Percentiles rank a stretch among this genome's conserved stretches.
These are phyloP conservation scores for Spizellomyces punctatus DNA, from an alignment of 192 early-diverging fungal genomes.

Conservation along the genomic window DNA sequence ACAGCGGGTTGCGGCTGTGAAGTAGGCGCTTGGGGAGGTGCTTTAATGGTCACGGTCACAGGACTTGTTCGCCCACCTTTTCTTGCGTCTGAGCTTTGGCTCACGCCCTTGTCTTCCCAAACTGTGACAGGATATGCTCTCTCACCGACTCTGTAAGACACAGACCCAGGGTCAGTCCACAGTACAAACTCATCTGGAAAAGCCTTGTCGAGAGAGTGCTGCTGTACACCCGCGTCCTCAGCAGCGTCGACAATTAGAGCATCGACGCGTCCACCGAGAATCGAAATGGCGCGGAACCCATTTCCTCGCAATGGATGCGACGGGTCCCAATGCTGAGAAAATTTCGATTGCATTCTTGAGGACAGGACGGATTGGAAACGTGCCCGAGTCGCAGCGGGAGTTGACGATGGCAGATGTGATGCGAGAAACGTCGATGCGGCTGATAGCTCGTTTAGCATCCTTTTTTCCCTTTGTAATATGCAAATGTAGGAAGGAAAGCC, in stretches of 20 bases:
- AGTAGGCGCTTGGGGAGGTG: background rate
- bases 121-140: slow-evolving; percentile 22
- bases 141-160: slow-evolving; percentile 35
- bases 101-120: slow-evolving; percentile 26
- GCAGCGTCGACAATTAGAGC: slow-evolving; percentile 52
- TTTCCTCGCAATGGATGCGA: slow-evolving; percentile 67
- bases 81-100: background rate
- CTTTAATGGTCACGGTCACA: slow-evolving; percentile 8
- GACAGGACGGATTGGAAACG: slow-evolving; percentile 55
- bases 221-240: background rate
- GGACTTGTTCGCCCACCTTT: background rate
- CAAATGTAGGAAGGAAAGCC: background rate
- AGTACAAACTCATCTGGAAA: slow-evolving; percentile 41
- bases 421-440: slow-evolving; percentile 22
- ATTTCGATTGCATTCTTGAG: slow-evolving; percentile 57
- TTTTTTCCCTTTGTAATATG: background rate
- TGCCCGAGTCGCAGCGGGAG: slow-evolving; percentile 9
- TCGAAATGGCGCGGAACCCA: slow-evolving; percentile 76
- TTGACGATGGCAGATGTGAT: slow-evolving; percentile 18
- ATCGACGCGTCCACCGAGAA: slow-evolving; percentile 70
- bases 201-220: background rate
- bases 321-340: slow-evolving; percentile 72
- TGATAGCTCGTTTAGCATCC: slow-evolving; percentile 23
- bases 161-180: slow-evolving; percentile 39
- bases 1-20: background rate